A percentile compares a stretch with the other conserved stretches of the same genome.
Conservation (phyloP, 306 rosid genomes). For the Cucurbita moschata region DNA sequence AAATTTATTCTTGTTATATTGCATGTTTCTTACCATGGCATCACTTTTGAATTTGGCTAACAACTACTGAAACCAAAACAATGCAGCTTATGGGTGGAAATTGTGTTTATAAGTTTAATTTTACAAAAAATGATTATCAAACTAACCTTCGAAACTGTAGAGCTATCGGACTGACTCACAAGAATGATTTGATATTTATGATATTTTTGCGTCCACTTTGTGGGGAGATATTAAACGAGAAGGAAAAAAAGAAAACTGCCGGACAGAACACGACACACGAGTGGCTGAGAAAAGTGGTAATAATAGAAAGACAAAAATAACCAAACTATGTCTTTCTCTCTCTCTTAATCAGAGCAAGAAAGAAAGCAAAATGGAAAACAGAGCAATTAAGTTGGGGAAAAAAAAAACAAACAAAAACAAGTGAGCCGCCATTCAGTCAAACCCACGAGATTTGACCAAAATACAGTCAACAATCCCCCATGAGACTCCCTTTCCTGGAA, state of each 20-base stretch:
- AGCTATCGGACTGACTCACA: no score
- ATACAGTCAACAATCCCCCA: not conserved
- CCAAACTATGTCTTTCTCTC: not conserved
- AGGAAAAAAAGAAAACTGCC: not conserved
- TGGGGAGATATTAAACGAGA: not conserved
- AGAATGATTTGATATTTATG: no score
- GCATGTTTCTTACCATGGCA: no score
- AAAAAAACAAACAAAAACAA: not conserved
- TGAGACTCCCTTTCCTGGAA: slow-evolving; percentile 25
- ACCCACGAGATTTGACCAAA: slow-evolving; percentile 54
- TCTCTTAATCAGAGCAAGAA: not conserved
- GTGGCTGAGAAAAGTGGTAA: not conserved
- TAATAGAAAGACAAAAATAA: not conserved
- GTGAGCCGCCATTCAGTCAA: slow-evolving; percentile 68
- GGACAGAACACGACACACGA: not conserved
- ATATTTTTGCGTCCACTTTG: not conserved
- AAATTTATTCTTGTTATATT: no score
- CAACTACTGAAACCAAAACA: no score
- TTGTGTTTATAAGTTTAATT: no score
- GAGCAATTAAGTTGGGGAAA: not conserved
- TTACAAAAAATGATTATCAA: no score
- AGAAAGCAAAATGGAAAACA: not conserved
- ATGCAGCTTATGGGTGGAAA: no score
- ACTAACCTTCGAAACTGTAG: no score
- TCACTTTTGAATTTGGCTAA: no score